Percentiles rank a stretch among this genome's conserved stretches.
Evolutionary conservation across 331 rosid genomes (phyloP).

Genomic region (Pyracantha coccinea): DNA sequence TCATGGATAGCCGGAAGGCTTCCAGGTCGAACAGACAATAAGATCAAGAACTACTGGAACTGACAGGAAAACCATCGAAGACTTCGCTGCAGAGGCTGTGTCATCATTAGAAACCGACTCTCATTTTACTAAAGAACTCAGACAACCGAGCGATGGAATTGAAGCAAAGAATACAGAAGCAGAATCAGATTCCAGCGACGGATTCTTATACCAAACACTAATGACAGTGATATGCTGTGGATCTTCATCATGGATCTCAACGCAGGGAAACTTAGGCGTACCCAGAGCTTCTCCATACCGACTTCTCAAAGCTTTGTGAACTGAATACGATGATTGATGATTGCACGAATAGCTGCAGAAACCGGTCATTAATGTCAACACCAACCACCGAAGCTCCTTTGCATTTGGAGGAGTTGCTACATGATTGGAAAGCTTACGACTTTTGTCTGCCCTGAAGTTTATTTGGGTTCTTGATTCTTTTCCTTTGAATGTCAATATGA

Average conservation of each 20-base stretch:
- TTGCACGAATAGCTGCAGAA: background rate
- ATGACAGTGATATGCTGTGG: slow-evolving; percentile 1
- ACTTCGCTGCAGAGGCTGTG: background rate
- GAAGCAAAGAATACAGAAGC: background rate
- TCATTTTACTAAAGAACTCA: background rate
- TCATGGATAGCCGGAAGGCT: slow-evolving; percentile 36
- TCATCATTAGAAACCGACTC: background rate
- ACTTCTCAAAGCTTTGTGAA: slow-evolving; percentile 7
- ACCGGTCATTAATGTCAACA: background rate
- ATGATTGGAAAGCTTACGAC: background rate
- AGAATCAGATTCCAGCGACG: background rate
- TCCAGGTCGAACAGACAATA: slow-evolving; percentile 35
- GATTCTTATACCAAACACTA: background rate
- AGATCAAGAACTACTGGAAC: slow-evolving; percentile 38
- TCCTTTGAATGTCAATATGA: background rate
- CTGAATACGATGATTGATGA: background rate
- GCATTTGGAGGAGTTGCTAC: background rate
- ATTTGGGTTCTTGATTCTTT: background rate
- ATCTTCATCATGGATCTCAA: slow-evolving; percentile 8
- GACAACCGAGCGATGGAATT: background rate
- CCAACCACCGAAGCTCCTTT: background rate
- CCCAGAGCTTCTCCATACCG: slow-evolving; percentile 16
- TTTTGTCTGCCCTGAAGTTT: background rate
- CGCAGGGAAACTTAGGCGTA: slow-evolving; percentile 6
- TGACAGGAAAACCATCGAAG: background rate